A percentile compares a stretch with the other conserved stretches of the same genome.
Conservation (phyloP, 2,329 filamentous ascomycete genomes). For the Fusarium euwallaceae region DNA sequence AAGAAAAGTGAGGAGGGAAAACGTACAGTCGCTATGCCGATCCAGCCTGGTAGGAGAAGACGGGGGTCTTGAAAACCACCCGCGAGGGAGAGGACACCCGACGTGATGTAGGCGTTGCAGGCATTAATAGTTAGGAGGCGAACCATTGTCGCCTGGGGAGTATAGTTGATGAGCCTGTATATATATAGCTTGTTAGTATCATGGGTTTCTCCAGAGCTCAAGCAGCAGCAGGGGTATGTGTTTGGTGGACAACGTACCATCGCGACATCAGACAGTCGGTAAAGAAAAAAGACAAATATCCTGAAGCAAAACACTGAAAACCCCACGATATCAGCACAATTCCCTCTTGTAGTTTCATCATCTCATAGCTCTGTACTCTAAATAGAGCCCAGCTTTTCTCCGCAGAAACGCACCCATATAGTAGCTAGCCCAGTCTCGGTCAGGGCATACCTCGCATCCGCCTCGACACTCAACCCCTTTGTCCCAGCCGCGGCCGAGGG, state of each 20-base stretch:
- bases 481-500: slow-evolving; percentile 42
- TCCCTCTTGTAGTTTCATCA: background rate
- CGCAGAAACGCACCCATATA: slow-evolving; percentile 72
- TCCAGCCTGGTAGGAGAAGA: slow-evolving; percentile 81
- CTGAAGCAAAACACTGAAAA: slow-evolving; percentile 78
- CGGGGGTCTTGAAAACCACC: slow-evolving; percentile 79
- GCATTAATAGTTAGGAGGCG: slow-evolving; percentile 82
- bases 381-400: background rate
- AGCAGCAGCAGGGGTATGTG: background rate
- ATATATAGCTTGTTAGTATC: slow-evolving; percentile 18
- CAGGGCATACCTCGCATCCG: slow-evolving; percentile 56
- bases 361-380: background rate
- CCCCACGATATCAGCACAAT: slow-evolving; percentile 19
- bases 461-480: slow-evolving; percentile 35
- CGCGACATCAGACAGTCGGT: slow-evolving; percentile 88
- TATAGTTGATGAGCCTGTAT: slow-evolving; percentile 83
- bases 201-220: background rate
- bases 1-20: background rate
- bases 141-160: slow-evolving; percentile 82
- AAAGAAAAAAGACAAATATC: slow-evolving; percentile 85
- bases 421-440: slow-evolving; percentile 80
- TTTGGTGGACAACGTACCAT: slow-evolving; percentile 66
- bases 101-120: slow-evolving; percentile 81
- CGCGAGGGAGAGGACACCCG: slow-evolving; percentile 77
- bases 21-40: slow-evolving; percentile 79